Conservation (phyloP, 495 filamentous ascomycete genomes). For the Penicillium pulvis region DNA sequence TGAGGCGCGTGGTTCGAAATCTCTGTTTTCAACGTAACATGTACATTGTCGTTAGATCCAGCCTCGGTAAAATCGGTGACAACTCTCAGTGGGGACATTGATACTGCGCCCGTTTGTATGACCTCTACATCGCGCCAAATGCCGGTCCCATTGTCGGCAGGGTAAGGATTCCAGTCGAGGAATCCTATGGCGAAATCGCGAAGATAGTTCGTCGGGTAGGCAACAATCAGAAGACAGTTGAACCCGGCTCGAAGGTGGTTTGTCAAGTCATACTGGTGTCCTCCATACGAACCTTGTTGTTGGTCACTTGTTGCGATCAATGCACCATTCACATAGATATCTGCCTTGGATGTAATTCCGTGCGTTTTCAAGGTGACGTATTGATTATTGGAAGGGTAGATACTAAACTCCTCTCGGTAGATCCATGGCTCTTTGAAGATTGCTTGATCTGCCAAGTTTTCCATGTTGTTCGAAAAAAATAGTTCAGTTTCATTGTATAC, state of each 20-base stretch:
- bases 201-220: constrained; percentile 60
- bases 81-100: constrained; percentile 52
- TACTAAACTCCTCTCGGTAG: constrained; percentile 58
- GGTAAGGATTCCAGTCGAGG: constrained; percentile 68
- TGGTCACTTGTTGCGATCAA: constrained; percentile 46
- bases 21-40: constrained; percentile 48
- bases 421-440: constrained; percentile 61
- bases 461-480: constrained; percentile 60
- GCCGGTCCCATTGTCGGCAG: constrained; percentile 59
- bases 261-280: constrained; percentile 58
- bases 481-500: constrained; percentile 57
- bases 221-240: constrained; percentile 56
- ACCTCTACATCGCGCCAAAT: constrained; percentile 65
- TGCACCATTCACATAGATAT: constrained; percentile 62
- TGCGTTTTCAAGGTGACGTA: constrained; percentile 58
- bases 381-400: constrained; percentile 38
- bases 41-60: constrained; percentile 25
- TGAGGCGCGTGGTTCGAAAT: constrained; percentile 51
- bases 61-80: constrained; percentile 39
- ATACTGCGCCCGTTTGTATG: constrained; percentile 56
- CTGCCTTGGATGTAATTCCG: constrained; percentile 62
- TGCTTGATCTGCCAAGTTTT: constrained; percentile 37
- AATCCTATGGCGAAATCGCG: constrained; percentile 62
- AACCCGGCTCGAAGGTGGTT: constrained; percentile 29
- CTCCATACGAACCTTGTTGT: constrained; percentile 60